Base-by-base conservation (phyloP, 352 stramenopile species). In the Pythium pyrilobum region DNA sequence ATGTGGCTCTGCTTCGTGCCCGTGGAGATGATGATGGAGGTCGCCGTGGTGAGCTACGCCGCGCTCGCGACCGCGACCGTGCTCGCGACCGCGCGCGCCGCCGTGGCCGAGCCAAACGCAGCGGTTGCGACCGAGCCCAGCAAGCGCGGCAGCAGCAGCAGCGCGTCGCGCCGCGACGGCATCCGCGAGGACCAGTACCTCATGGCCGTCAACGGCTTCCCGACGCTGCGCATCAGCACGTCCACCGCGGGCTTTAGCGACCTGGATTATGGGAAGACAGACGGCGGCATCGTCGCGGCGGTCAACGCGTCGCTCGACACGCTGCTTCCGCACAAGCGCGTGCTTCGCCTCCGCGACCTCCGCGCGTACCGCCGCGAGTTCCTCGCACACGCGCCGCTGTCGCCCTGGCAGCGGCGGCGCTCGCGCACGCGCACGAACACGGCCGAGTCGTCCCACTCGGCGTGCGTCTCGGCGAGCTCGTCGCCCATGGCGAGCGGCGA, bases 201-300 rank as follows among this genome's bases (percentile, higher is more conserved):
- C 21, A 71, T 77, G 59, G 66, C 62, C 27, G 64, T 77, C 38
- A 77, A 77, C 32, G 69, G 66, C 0, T 32, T 77, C n/a, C 59
- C 69, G n/a, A 71, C 63, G 21, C 56, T 77, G 12, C 38, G 47
- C 6, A 37, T 77, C 0, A 65, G 64, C 21, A n/a, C 49, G 23
- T 37, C 41, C 4, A 49, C 41, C 12, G 46, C 47, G 18, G 56
- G 18, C n/a, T 52, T 61, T 29, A 49, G 29, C 12, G 54, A 68
- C 29, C 49, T 51, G 23, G 24, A 33, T 15, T 42, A 40, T 13
- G 15, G 20, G 6, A 31, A 18, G 16, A 20, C 3, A 4, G 29
- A 41, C 24, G 43, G 41, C 0, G 38, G 43, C 9, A 31, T 63
- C 18, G 34, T 72, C 15, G 27, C 46, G 3, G 54, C 52, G 15